Conservation (phyloP, 225 moss, liverwort and hornwort genomes). For the Pseudisothecium myosuroides region DNA sequence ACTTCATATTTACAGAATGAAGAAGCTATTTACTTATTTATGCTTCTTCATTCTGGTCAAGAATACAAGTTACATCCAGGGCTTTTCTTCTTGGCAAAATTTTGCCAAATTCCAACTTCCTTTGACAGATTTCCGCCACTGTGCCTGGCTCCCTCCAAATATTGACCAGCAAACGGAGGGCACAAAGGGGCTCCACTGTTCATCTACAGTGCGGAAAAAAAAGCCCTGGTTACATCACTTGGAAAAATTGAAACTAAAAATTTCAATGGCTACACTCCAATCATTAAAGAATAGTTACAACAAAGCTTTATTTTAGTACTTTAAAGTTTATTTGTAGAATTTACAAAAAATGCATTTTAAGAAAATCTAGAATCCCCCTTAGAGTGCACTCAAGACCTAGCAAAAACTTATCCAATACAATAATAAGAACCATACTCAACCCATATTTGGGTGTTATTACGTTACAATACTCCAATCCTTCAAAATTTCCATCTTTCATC, state of each 20-base stretch:
- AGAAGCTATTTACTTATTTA: no score
- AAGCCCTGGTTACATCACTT: no score
- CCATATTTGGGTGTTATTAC: not conserved
- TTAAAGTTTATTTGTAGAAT: not conserved
- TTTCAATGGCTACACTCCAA: not conserved
- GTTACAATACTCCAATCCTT: rapidly evolving
- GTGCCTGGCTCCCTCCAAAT: no score
- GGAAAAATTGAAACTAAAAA: not conserved
- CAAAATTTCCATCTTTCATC: rapidly evolving
- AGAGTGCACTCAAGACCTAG: no score
- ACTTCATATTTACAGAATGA: not conserved
- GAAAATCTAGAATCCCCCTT: not conserved
- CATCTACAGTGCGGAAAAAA: no score
- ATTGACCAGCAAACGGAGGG: no score
- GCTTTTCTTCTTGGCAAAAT: no score
- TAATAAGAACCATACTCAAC: not conserved
- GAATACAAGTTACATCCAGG: not conserved
- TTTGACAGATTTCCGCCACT: no score
- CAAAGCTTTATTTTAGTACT: not conserved
- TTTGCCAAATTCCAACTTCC: no score
- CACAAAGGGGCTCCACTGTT: no score
- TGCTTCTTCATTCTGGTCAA: not conserved
- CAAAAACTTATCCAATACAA: no score
- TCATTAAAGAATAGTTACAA: not conserved
- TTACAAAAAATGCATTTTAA: not conserved